Base-by-base conservation (phyloP, 2,329 filamentous ascomycete species). In the Fusarium anguioides region DNA sequence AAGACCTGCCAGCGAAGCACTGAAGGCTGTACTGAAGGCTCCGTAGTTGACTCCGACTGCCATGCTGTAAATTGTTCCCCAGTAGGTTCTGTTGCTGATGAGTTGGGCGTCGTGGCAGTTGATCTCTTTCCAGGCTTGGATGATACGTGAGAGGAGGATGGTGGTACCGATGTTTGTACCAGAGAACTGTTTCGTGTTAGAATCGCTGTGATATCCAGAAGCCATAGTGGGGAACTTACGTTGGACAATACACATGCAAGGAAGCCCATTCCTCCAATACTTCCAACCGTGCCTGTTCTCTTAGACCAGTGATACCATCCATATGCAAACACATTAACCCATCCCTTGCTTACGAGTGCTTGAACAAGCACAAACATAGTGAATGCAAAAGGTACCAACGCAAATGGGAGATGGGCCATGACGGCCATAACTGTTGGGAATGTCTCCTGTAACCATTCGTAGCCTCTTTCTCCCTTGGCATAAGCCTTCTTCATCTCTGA, bases 161-260 rank as follows among this genome's bases (percentile, higher is more conserved):
- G 90, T 90, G 0, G 90, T 91, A 31, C 91, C 90, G 50, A 93
- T 93, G 66, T 93, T 93, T 3, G 91, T 93, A 18, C 91, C 91
- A 0, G 91, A 89, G 68, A 92, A 93, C 89, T 92, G 1, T 1
- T 11, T 2, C 5, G 0, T 6, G 45, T 65, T 31, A 64, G 24
- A 20, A 23, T 18, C 21, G 4, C 35, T 4, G 10, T 14, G 8
- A 1, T n/a, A 17, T 11, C 15, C 5, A n/a, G n/a, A n/a, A n/a
- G 12, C 6, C 0, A 2, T 7, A 4, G 3, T 12, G 9, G 11
- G 7, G 48, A 46, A 83, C 89, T 82, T 75, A 92, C 90, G 63
- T 93, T 93, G 78, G 89, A 91, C 1, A 93, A 76, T 12, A 92
- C 82, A 1, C 91, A 89, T 0, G 89, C 90, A 0, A 93, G 76